Base-by-base conservation (phyloP, 306 rosid species). In the Trifolium fragiferum region DNA sequence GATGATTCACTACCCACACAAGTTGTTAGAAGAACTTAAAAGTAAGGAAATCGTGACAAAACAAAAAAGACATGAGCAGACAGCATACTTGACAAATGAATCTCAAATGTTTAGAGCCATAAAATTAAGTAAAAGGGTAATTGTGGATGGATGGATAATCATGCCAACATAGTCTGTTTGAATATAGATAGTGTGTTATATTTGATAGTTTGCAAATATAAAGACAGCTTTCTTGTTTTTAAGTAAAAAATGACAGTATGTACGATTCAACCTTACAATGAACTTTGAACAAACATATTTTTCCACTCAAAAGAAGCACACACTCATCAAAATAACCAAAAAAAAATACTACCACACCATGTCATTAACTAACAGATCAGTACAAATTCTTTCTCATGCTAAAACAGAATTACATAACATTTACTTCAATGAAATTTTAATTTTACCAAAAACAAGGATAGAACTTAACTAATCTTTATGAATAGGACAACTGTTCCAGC, bases 61-160 rank as follows among this genome's bases (percentile, higher is more conserved):
- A 53, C 37, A 25, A 51, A 76, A 35, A 20, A 51, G 16, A 63
- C 25, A 70, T 10, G 4, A 33, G 33, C 10, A 46, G 53, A 66
- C 58, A 0, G 4, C 21, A 80, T 3, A 64, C 63, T 30, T 33
- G 40, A 37, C 25, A 41, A 21, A 70, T 13, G 37, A 74, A 60
- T 46, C 62, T 69, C 66, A 55, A 41, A 71, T 21, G 49, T 44
- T 54, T n/a, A 71, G 41, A 66, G 43, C 47, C 14, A 72, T 19
- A 40, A 14, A 61, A 61, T 57, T 30, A 32, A 57, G 75, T 58
- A 68, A 44, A 33, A 43, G 2, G 33, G 43, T 43, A 59, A 10
- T 10, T 20, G 41, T 20, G 58, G 41, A 68, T 32, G n/a, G n/a
- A n/a, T n/a, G 63, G 51, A 47, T 46, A 77, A 4, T 19, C 51